Evolutionary conservation across 1,284 basidiomycete species (phyloP), one percentile per base, ranked within the genome.

Genomic region (Trametes polyzona): DNA sequence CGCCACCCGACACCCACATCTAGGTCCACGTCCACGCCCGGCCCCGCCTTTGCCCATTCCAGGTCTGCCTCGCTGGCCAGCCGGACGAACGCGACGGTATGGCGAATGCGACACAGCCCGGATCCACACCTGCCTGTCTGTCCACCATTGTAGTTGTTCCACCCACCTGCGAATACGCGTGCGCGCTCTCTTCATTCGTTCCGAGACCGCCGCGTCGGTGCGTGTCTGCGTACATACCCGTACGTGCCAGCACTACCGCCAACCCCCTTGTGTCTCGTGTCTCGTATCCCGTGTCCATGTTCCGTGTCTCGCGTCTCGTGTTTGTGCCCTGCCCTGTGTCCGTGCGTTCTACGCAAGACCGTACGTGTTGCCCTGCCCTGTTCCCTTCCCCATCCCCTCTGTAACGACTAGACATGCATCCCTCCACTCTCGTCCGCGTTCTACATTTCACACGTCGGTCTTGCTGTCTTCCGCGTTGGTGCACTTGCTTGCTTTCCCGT

Each of bases 381-480:
- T 59, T 35, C 30, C 24, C 54, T 19, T 40, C 43, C 58, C 50
- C 62, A 55, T n/a, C n/a, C n/a, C 57, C 60, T 64, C 55, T 86
- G 84, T 86, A 85, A 86, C 78, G 79, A 84, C 79, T 84, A 87
- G 83, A 84, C 78, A 87, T 83, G 79, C 80, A 78, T 74, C 63
- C 67, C 69, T 65, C 63, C 67, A 61, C 66, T 54, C 55, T 47
- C 47, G 47, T 58, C 59, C 53, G 41, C 65, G 49, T 30, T 32
- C 33, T n/a, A 19, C 49, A 39, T 24, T 29, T 46, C 39, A n/a
- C n/a, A n/a, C n/a, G n/a, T 47, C 55, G 39, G 55, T 49, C 35
- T 67, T 58, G 67, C 52, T 71, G 62, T 71, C 67, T 70, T 66
- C 65, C 63, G 46, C 46, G 46, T 47, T 37, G 35, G 33, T 47